Evolutionary conservation across 2,329 filamentous ascomycete genomes (phyloP).

Genomic region (Penicillium capsulatum): DNA sequence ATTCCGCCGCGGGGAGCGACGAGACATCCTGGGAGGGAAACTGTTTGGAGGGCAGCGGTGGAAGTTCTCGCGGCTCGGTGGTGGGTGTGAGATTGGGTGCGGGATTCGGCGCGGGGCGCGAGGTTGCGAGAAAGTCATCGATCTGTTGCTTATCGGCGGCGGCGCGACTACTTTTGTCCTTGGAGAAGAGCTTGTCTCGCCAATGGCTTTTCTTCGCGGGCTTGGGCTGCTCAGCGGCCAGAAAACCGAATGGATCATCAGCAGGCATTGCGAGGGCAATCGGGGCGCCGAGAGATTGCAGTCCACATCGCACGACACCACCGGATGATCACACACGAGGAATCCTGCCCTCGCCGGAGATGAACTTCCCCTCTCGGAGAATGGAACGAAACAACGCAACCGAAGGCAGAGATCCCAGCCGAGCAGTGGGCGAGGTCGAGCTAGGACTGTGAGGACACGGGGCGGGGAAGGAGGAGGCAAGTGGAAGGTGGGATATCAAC

Average conservation of each 20-base stretch:
- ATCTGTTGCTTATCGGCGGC: constrained; percentile 47
- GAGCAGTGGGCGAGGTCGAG: no score
- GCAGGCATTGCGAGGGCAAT: constrained; percentile 29
- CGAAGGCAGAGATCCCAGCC: no score
- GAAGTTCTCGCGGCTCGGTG: constrained; percentile 2
- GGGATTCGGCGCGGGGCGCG: constrained; percentile 35
- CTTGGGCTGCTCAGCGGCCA: constrained; percentile 33
- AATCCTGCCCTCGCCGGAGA: not conserved
- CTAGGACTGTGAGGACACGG: not conserved
- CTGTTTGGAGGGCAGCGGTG: constrained; percentile 15
- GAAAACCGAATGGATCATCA: constrained; percentile 36
- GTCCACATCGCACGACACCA: constrained; percentile 32
- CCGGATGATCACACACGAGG: not conserved
- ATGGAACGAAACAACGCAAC: not conserved
- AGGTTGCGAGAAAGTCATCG: constrained; percentile 56
- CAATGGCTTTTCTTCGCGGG: constrained; percentile 38
- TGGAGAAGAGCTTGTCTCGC: constrained; percentile 50
- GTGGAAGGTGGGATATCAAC: constrained; percentile 12
- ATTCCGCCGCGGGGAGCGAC: constrained; percentile 4
- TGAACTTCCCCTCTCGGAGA: not conserved
- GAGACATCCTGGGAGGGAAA: constrained; percentile 25
- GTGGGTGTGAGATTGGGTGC: constrained; percentile 2
- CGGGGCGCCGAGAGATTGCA: constrained; percentile 26
- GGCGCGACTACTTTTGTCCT: constrained; percentile 36
- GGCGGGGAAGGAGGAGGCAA: constrained; percentile 2